Evolutionary conservation across 2,329 filamentous ascomycete species (phyloP).

Genomic region (Fusarium gaditjirri): DNA sequence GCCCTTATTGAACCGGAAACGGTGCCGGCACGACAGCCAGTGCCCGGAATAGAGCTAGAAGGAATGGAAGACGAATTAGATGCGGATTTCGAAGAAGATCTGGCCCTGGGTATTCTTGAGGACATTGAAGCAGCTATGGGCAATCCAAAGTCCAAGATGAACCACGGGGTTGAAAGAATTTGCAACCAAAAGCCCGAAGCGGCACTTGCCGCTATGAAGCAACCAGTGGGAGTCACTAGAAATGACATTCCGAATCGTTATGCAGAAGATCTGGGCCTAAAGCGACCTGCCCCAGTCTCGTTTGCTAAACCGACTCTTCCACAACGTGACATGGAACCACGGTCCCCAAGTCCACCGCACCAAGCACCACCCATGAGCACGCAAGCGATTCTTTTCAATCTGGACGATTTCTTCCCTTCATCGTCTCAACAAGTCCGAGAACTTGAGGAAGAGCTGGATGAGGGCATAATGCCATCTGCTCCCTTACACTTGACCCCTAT

Average conservation of each 20-base stretch:
- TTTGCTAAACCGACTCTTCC: constrained; percentile 1
- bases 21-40: background rate
- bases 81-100: constrained; percentile 40
- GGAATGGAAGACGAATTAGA: constrained; percentile 44
- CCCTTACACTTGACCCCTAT: constrained; percentile 14
- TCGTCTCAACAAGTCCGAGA: constrained; percentile 66
- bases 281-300: constrained; percentile 5
- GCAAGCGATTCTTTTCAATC: constrained; percentile 62
- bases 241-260: constrained; percentile 8
- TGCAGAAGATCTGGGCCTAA: constrained; percentile 37
- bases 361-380: constrained; percentile 56
- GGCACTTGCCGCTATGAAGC: background rate
- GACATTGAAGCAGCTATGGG: constrained; percentile 34
- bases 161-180: background rate
- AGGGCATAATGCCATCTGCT: constrained; percentile 5
- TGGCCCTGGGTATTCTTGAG: constrained; percentile 42
- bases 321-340: constrained; percentile 10
- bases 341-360: constrained; percentile 24
- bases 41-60: constrained; percentile 13
- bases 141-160: background rate
- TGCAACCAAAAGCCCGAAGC: background rate
- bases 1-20: background rate
- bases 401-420: constrained; percentile 67
- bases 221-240: background rate
- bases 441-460: constrained; percentile 53